Evolutionary conservation across 148 eudicot species (phyloP), one percentile per base, ranked within the genome.

Genomic region (Silene uniflora): DNA sequence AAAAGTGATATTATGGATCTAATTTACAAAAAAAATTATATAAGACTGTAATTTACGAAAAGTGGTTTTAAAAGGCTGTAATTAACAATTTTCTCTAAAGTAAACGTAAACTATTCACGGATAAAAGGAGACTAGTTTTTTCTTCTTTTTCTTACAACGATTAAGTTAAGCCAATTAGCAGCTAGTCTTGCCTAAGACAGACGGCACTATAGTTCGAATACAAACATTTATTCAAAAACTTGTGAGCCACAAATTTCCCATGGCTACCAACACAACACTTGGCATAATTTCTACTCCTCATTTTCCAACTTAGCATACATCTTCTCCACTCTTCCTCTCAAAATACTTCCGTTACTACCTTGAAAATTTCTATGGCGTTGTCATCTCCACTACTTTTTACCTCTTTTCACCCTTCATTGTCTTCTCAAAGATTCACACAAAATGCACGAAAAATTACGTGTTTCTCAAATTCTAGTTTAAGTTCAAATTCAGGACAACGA

Each of bases 191-290:
- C n/a, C n/a, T n/a, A n/a, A n/a, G n/a, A n/a, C n/a, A n/a, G n/a
- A n/a, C n/a, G n/a, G n/a, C n/a, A n/a, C n/a, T n/a, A n/a, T n/a
- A n/a, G n/a, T n/a, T n/a, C n/a, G n/a, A 32, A 32, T 32, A 32
- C 35, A 32, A 32, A 32, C 35, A 32, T 32, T 32, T 32, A 68
- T 44, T 56, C 54, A 68, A 19, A 4, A 2, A n/a, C n/a, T 68
- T 74, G 54, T 79, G 54, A 70, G 69, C 82, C 85, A 76, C 82
- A 67, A 52, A 59, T 79, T 67, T 79, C 75, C 77, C 46, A 52
- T 22, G 81, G 78, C 47, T 52, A 14, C 47, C 23, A 27, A 35
- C 18, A 3, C 21, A n/a, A 62, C 67, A 71, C 67, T 11, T 7
- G 1, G 3, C 6, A 61, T 7, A 61, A 17, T 46, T 16, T 65